phyloP scores from a whole-genome alignment of 164 flowering plant species.

The Chimonanthus praecox region DNA sequence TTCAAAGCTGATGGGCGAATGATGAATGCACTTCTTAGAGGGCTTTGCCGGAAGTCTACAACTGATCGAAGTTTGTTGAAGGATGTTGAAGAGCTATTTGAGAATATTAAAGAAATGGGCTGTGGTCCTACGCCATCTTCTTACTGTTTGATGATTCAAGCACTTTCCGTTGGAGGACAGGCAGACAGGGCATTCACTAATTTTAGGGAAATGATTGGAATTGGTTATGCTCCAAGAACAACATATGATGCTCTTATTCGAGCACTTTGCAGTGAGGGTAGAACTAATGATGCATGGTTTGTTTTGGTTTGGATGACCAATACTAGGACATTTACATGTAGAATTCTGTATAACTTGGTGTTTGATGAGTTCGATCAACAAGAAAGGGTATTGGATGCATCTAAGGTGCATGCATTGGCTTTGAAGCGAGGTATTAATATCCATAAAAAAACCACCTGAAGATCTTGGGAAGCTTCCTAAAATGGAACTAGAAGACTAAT shows the following conservation, averaged over 20 bases:
- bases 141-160: conserved; percentile 39
- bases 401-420: conserved; percentile 42
- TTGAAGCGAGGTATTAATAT: conserved; percentile 39
- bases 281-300: conserved; percentile 35
- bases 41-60: conserved; percentile 57
- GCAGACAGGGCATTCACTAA: conserved; percentile 31
- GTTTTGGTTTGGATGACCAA: conserved; percentile 38
- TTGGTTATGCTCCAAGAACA: conserved; percentile 39
- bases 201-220: conserved; percentile 39
- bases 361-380: conserved; percentile 43
- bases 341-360: conserved; percentile 38
- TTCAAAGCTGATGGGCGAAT: conserved; percentile 47
- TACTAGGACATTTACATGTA: conserved; percentile 22
- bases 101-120: conserved; percentile 31
- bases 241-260: conserved; percentile 38
- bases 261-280: conserved; percentile 50
- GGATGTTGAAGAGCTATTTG: conserved; percentile 47
- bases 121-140: conserved; percentile 27
- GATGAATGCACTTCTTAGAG: conserved; percentile 49
- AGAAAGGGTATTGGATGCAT: conserved; percentile 30
- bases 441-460: not conserved
- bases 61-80: conserved; percentile 30
- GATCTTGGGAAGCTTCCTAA: not conserved
- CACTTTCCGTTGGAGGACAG: conserved; percentile 41
- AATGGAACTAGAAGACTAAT: not conserved